phyloP scores from a whole-genome alignment of 345 rosid species.

The Rubroshorea leprosula region DNA sequence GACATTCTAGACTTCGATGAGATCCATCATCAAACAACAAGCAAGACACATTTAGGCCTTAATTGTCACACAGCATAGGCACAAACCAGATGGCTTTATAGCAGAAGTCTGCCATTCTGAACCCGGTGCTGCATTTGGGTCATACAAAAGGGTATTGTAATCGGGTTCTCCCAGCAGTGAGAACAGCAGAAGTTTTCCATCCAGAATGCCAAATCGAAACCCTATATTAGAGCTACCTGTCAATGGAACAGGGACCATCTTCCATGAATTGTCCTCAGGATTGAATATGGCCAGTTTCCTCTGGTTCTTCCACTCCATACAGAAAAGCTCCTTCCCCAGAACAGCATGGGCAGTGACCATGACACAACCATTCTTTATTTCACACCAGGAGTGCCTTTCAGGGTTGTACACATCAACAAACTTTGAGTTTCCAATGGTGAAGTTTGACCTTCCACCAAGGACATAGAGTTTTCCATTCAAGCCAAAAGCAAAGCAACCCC shows the following conservation, averaged over 20 bases:
- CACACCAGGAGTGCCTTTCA: constrained; percentile 54
- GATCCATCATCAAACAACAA: too few relatives aligned
- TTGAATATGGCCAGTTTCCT: constrained; percentile 68
- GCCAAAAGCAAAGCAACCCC: constrained; percentile 79
- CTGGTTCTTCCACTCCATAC: constrained; percentile 90
- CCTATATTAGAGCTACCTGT: constrained; percentile 59
- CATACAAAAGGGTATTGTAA: constrained; percentile 56
- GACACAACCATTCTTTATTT: constrained; percentile 82
- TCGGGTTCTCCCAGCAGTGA: constrained; percentile 44
- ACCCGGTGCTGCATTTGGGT: constrained; percentile 66
- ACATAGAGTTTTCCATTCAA: constrained; percentile 78
- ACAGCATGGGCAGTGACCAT: constrained; percentile 95
- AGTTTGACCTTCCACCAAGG: constrained; percentile 94
- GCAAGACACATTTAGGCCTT: constrained; percentile 39
- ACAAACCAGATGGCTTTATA: constrained; percentile 66
- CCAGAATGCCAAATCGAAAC: constrained; percentile 72
- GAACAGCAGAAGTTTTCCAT: constrained; percentile 70
- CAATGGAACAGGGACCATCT: constrained; percentile 66
- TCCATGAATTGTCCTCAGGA: constrained; percentile 63
- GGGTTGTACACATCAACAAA: constrained; percentile 69
- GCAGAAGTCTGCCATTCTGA: constrained; percentile 64
- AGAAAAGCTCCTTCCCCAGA: constrained; percentile 65
- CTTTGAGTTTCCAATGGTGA: constrained; percentile 83
- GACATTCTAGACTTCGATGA: too few relatives aligned
- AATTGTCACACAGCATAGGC: constrained; percentile 68